Evolutionary conservation across 176 grass and related monocot genomes (phyloP).

Genomic region (Microstegium vimineum): DNA sequence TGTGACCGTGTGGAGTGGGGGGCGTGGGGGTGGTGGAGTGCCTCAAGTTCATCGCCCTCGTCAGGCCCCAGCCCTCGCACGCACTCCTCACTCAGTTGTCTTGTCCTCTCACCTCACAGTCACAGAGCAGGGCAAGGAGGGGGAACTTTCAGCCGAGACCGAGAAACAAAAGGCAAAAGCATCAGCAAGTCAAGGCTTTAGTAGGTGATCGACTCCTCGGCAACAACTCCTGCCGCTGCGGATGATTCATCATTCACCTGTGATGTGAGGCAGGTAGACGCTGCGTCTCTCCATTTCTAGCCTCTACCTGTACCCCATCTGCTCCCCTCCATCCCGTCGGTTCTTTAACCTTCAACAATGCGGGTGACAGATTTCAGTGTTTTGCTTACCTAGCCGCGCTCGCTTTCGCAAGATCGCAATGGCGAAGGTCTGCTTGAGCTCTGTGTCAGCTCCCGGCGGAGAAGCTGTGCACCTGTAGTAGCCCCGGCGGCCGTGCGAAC

Average conservation of each 20-base stretch:
- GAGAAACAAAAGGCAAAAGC: slow-evolving; percentile 3
- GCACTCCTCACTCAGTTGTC: slow-evolving; percentile 7
- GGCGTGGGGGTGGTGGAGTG: no score
- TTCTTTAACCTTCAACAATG: neutral
- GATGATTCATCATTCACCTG: slow-evolving; percentile 2
- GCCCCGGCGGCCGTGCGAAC: neutral
- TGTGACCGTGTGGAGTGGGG: neutral
- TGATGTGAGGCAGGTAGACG: slow-evolving; percentile 31
- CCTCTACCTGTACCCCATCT: slow-evolving; percentile 4
- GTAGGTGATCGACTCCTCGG: slow-evolving; percentile 37
- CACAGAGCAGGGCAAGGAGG: neutral
- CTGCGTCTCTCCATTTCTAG: slow-evolving; percentile 17
- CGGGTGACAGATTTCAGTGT: slow-evolving; percentile 7
- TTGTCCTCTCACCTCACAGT: slow-evolving; percentile 23
- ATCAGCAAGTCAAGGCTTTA: slow-evolving; percentile 21
- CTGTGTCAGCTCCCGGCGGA: neutral
- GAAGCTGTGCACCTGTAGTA: neutral
- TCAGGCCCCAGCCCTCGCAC: neutral
- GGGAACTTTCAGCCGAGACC: neutral
- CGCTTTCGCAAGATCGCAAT: neutral
- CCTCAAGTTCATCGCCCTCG: slow-evolving; percentile 34
- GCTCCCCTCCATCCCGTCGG: neutral
- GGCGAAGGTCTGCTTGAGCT: slow-evolving; percentile 28
- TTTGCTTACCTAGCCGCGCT: no score
- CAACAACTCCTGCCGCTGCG: slow-evolving; percentile 25